A percentile compares a stretch with the other conserved stretches of the same genome.
Evolutionary conservation across 495 filamentous ascomycete species (phyloP).

Genomic region (Hypomontagnella submonticulosa): DNA sequence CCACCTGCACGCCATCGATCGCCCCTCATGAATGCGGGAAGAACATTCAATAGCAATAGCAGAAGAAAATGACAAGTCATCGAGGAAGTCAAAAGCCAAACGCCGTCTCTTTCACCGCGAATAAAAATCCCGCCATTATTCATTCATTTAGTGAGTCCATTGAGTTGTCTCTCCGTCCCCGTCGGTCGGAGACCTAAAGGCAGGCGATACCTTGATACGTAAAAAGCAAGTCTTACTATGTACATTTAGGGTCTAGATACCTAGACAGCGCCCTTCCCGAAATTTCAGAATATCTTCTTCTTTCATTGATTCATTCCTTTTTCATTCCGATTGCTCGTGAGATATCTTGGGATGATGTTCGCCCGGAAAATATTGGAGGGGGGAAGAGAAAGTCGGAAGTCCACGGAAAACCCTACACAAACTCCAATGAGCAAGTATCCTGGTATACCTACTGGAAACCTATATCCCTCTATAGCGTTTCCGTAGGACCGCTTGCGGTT

Average conservation of each 20-base stretch:
- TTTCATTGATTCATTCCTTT: constrained; percentile 12
- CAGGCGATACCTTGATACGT: constrained; percentile 10
- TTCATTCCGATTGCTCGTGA: constrained; percentile 39
- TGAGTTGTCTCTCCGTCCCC: too few relatives aligned
- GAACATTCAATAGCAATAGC: neutral
- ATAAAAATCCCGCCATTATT: constrained; percentile 27
- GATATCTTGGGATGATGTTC: constrained; percentile 21
- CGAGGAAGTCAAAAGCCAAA: constrained; percentile 14
- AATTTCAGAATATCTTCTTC: constrained; percentile 16
- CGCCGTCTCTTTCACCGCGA: constrained; percentile 20
- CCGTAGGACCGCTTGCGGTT: too few relatives aligned
- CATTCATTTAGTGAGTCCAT: constrained; percentile 13
- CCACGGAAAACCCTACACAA: constrained; percentile 27
- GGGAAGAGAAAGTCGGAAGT: constrained; percentile 12
- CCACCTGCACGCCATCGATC: constrained; percentile 3
- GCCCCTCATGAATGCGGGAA: constrained; percentile 15
- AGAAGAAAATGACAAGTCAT: neutral
- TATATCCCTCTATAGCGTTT: neutral
- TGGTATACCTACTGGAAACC: too few relatives aligned
- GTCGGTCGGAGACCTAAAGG: neutral
- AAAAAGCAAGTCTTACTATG: constrained; percentile 26
- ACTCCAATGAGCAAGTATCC: constrained; percentile 18
- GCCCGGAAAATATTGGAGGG: constrained; percentile 10
- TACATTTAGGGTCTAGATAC: constrained; percentile 24
- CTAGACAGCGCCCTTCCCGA: constrained; percentile 13